Evolutionary conservation across 306 rosid genomes (phyloP), one percentile per base, ranked within the genome.

Genomic region (Begonia fuchsioides): DNA sequence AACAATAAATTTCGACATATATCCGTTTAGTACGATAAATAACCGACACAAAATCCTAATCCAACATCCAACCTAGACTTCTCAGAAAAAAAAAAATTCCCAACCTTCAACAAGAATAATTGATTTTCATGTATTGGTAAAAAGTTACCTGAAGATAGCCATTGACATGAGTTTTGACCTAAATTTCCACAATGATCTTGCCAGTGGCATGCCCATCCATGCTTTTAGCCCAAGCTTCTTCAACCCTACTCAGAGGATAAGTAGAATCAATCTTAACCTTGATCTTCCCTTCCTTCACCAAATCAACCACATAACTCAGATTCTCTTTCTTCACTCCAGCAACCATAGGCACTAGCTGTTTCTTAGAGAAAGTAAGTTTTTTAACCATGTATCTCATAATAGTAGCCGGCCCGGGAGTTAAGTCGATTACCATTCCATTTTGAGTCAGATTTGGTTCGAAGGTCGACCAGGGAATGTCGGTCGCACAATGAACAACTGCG

Each of bases 221-320:
- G 60, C 80, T 74, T 75, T 72, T 76, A 35, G 82, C 80, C 94
- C 94, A 83, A 44, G 86, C 88, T 72, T 74, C 82, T 59, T 76
- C 86, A 51, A 76, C 86, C 61, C 69, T 83, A 66, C 76, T 74
- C 47, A 83, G 46, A 55, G 86, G 74, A 69, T 64, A 50, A 56
- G 13, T 72, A 0, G 82, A 79, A 57, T 80, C 81, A 2, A 77
- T 65, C 14, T 65, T 67, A 6, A 75, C 52, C 66, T 74, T 83
- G 12, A 79, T 73, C 52, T 66, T 79, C 54, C 86, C 78, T 12
- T 79, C 80, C 67, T 70, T 80, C 56, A 68, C 48, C 49, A 80
- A 58, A 47, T 68, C 70, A 43, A 67, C 44, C 2, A 84, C 72
- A 59, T 38, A 47, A 2, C 65, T 64, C 60, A 83, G 59, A n/a